phyloP scores from a whole-genome alignment of 2,329 filamentous ascomycete genomes.

The Polytolypa hystricis region DNA sequence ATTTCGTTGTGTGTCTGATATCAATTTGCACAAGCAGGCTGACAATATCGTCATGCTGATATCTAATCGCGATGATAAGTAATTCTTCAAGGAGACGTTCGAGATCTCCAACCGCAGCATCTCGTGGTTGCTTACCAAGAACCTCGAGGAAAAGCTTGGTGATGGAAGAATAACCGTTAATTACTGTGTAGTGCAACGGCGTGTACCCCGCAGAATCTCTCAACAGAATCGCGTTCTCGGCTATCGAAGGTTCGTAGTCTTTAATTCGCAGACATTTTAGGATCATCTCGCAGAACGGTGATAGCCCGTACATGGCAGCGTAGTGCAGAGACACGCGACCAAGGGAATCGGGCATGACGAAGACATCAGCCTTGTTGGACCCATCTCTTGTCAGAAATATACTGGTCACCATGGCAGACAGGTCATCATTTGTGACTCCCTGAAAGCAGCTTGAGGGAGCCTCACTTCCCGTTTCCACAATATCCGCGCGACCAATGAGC shows the following conservation, averaged over 20 bases:
- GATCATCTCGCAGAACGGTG: constrained; percentile 7
- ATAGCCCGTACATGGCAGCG: constrained; percentile 9
- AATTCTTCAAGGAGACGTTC: constrained; percentile 1
- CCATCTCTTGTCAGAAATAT: no score
- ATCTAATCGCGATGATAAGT: constrained; percentile 9
- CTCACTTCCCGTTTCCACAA: no score
- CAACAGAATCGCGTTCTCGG: not conserved
- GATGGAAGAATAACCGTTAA: constrained; percentile 6
- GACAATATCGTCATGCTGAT: constrained; percentile 10
- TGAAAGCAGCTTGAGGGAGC: no score
- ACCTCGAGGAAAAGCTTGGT: constrained; percentile 6
- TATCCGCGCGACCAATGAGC: not conserved
- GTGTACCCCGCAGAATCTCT: constrained; percentile 6
- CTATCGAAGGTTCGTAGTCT: not conserved
- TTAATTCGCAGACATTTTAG: constrained; percentile 4
- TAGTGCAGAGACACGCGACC: constrained; percentile 13
- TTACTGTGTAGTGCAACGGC: constrained; percentile 11
- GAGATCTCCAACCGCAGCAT: not conserved
- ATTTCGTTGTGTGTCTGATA: constrained; percentile 5
- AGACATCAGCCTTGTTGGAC: no score
- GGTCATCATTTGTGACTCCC: no score
- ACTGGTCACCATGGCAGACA: no score
- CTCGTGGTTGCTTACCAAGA: not conserved
- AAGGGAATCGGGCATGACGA: constrained; percentile 9
- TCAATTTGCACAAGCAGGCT: constrained; percentile 7